Evolutionary conservation across 2,329 filamentous ascomycete genomes (phyloP).

Genomic region (Geosmithia morbida): DNA sequence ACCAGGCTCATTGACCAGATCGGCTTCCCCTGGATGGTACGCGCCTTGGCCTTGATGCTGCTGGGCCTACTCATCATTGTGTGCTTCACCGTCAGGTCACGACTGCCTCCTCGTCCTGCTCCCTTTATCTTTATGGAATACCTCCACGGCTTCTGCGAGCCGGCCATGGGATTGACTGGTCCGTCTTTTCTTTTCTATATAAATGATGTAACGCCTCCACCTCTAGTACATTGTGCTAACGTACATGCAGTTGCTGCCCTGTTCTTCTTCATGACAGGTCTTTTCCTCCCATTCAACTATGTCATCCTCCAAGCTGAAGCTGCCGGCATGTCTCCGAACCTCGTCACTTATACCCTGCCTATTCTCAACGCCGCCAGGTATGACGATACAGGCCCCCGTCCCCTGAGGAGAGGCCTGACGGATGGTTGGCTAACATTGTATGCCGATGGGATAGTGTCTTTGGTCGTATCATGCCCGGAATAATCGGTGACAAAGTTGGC

Average conservation of each 20-base stretch:
- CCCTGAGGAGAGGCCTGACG: neutral
- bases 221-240: neutral
- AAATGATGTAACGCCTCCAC: no score
- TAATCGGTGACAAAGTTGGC: conserved; percentile 28
- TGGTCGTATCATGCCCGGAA: conserved; percentile 35
- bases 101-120: conserved; percentile 27
- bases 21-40: conserved; percentile 33
- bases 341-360: conserved; percentile 32
- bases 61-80: conserved; percentile 19
- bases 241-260: conserved; percentile 18
- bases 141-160: conserved; percentile 27
- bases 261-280: conserved; percentile 41
- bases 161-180: conserved; percentile 23
- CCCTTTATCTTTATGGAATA: conserved; percentile 33
- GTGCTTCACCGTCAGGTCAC: conserved; percentile 20
- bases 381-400: conserved; percentile 5
- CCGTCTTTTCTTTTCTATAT: neutral
- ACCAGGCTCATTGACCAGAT: conserved; percentile 33
- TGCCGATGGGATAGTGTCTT: conserved; percentile 20
- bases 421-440: neutral
- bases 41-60: conserved; percentile 30
- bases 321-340: conserved; percentile 22
- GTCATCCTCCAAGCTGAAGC: conserved; percentile 30
- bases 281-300: conserved; percentile 41
- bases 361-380: conserved; percentile 43